These are phyloP conservation scores for Gossypium lobatum DNA, from an alignment of 441 rosid species.

Conservation along the genomic window DNA sequence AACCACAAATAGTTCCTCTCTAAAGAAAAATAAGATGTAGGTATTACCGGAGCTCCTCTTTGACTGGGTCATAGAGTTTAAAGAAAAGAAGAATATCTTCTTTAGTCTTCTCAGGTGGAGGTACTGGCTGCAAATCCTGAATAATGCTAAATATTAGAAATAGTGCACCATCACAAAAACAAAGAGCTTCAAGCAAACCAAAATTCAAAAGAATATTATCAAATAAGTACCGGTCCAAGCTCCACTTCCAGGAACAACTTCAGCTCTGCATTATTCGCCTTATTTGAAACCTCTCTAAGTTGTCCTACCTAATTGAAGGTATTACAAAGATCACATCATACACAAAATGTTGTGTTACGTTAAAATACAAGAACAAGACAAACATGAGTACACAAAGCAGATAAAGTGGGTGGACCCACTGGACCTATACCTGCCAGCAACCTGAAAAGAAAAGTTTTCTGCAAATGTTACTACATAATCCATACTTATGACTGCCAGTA, in stretches of 20 bases:
- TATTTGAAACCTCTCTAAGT: conserved; percentile 60
- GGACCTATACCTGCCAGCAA: background rate
- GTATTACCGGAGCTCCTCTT: conserved; percentile 53
- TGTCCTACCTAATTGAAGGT: conserved; percentile 51
- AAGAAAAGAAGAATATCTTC: conserved; percentile 70
- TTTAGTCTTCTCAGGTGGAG: conserved; percentile 52
- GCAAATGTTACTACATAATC: background rate
- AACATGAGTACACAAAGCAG: background rate
- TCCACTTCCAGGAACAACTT: conserved; percentile 67
- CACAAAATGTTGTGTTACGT: background rate
- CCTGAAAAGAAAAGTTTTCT: background rate
- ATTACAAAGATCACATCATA: background rate
- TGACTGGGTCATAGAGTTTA: conserved; percentile 60
- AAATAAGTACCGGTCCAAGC: conserved; percentile 40
- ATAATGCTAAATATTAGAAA: conserved; percentile 11
- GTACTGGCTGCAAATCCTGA: conserved; percentile 54
- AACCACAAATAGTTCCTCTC: background rate
- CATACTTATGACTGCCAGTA: background rate
- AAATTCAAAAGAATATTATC: conserved; percentile 10
- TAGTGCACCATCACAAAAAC: background rate
- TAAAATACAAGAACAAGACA: conserved; percentile 7
- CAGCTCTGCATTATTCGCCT: conserved; percentile 58
- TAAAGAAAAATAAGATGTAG: conserved; percentile 8
- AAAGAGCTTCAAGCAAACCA: conserved; percentile 11
- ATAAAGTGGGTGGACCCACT: background rate